Conservation (phyloP, 768 basidiomycete genomes). For the Chlorophyllum brunneum region DNA sequence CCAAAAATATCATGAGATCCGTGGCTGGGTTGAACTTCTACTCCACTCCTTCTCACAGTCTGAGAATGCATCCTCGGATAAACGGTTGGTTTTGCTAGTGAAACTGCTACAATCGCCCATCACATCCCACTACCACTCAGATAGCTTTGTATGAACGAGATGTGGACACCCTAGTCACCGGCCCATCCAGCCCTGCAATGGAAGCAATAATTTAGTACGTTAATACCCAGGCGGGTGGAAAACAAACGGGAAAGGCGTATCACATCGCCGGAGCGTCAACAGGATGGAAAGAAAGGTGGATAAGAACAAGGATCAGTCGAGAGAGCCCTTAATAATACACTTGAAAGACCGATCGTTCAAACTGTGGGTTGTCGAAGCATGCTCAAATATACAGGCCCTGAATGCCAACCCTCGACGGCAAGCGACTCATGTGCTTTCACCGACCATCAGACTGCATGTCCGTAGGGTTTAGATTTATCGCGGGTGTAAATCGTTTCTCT, state of each 20-base stretch:
- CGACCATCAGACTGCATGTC: background rate
- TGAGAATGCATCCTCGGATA: no score
- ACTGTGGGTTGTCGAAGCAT: background rate
- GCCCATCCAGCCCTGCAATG: constrained; percentile 58
- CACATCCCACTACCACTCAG: background rate
- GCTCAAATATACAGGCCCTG: background rate
- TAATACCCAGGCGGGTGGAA: background rate
- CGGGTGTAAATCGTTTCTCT: background rate
- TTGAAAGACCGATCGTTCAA: background rate
- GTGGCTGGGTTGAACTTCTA: no score
- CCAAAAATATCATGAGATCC: no score
- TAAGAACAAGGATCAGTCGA: no score
- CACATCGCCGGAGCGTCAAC: background rate
- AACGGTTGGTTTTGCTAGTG: no score
- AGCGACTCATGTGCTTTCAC: background rate
- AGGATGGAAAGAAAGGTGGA: background rate
- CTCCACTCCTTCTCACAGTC: no score
- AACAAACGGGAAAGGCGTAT: constrained; percentile 1
- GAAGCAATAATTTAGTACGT: constrained; percentile 6
- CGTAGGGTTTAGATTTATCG: background rate
- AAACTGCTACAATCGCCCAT: background rate
- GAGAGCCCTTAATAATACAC: no score
- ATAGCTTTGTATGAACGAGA: background rate
- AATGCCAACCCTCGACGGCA: background rate
- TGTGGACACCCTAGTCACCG: constrained; percentile 34